These are phyloP conservation scores for Penicillium sp. DNA, from an alignment of 2,329 filamentous ascomycete genomes.

Conservation along the genomic window DNA sequence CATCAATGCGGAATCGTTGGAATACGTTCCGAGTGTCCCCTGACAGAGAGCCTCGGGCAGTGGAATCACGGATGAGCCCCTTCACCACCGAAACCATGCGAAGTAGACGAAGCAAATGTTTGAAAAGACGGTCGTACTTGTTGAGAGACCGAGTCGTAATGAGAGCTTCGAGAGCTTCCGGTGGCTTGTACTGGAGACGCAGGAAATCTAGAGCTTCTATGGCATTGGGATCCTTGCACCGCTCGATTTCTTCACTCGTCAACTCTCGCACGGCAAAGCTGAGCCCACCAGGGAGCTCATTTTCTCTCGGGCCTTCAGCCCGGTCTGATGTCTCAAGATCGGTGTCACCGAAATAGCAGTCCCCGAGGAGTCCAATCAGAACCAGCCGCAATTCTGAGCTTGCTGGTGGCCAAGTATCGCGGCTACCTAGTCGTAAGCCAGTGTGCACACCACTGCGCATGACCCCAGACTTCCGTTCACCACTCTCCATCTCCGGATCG, in stretches of 20 bases:
- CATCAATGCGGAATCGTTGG: conserved; percentile 69
- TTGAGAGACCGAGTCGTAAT: conserved; percentile 68
- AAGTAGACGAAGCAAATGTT: conserved; percentile 69
- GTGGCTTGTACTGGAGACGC: conserved; percentile 77
- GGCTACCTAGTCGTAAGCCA: conserved; percentile 76
- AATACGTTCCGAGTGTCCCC: conserved; percentile 41
- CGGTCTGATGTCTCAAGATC: conserved; percentile 20
- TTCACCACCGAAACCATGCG: conserved; percentile 75
- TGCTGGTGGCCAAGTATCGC: conserved; percentile 86
- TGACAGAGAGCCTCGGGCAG: conserved; percentile 31
- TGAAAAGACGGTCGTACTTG: conserved; percentile 85
- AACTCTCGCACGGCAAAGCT: conserved; percentile 85
- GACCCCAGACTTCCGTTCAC: conserved; percentile 68
- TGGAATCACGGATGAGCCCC: conserved; percentile 60
- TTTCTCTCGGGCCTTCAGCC: conserved; percentile 24
- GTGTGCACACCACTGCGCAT: conserved; percentile 69
- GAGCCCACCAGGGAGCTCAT: conserved; percentile 63
- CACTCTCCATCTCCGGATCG: conserved; percentile 73
- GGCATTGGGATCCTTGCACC: conserved; percentile 76
- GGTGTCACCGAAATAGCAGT: conserved; percentile 58
- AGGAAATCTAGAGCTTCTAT: conserved; percentile 93
- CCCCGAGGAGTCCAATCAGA: conserved; percentile 77
- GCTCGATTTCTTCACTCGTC: conserved; percentile 71
- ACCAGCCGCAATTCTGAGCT: conserved; percentile 89
- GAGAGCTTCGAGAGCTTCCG: conserved; percentile 66